Evolutionary conservation across 768 basidiomycete species (phyloP).

Genomic region (Xerocomus potaroensis): DNA sequence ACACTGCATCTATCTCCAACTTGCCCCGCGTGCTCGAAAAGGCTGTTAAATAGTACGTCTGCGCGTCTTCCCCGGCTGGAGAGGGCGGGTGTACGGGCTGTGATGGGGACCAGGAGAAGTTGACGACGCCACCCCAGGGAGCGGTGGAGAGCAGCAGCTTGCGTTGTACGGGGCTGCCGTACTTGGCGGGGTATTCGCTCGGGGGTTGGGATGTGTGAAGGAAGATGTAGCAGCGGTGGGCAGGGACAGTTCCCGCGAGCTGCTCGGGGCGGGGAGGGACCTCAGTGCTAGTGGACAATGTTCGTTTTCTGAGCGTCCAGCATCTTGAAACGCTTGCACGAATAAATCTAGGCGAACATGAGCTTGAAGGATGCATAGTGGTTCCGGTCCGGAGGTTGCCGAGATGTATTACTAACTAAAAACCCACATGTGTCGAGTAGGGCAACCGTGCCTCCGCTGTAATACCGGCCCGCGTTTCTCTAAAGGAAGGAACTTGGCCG

Average conservation of each 20-base stretch:
- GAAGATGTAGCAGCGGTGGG: constrained; percentile 53
- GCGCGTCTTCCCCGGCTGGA: constrained; percentile 7
- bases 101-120: constrained; percentile 51
- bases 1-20: constrained; percentile 46
- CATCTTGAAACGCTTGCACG: neutral
- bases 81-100: constrained; percentile 12
- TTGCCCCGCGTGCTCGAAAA: constrained; percentile 47
- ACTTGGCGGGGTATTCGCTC: constrained; percentile 42
- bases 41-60: constrained; percentile 41
- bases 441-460: too few species aligned
- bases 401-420: too few species aligned
- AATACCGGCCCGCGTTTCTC: too few species aligned
- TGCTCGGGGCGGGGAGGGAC: constrained; percentile 19
- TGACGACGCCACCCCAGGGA: constrained; percentile 53
- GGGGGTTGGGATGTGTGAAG: constrained; percentile 51
- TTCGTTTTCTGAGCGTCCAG: neutral
- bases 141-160: constrained; percentile 42
- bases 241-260: constrained; percentile 46
- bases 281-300: constrained; percentile 3
- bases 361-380: neutral
- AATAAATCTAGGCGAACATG: neutral
- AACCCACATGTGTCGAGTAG: too few species aligned
- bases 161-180: constrained; percentile 47
- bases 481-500: too few species aligned
- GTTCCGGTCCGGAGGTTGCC: neutral